phyloP scores from a whole-genome alignment of 148 eudicot genomes.

The Fallopia convolvulus region DNA sequence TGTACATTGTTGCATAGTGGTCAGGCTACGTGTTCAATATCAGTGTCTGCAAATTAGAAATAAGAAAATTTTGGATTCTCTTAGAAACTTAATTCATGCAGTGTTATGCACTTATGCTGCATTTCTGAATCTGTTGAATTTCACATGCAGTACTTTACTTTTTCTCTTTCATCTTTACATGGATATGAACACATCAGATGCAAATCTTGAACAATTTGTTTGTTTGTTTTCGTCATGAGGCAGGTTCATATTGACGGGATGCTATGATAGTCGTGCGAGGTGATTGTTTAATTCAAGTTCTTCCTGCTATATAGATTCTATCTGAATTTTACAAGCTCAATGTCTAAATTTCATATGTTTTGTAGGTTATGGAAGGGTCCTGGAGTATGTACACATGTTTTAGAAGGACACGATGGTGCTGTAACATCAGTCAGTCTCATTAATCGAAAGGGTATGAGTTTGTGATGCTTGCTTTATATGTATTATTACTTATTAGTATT shows the following conservation, averaged over 20 bases:
- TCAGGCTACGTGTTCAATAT: not conserved
- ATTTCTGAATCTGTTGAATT: not conserved
- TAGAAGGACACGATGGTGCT: conserved; percentile 75
- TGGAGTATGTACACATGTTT: conserved; percentile 62
- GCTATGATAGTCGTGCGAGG: conserved; percentile 90
- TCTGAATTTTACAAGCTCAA: not conserved
- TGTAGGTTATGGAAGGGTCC: conserved; percentile 74
- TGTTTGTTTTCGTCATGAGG: not conserved
- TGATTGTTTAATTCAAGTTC: conserved; percentile 19
- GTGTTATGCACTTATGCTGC: not conserved
- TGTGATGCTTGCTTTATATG: not conserved
- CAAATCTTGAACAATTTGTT: not conserved
- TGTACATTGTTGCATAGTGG: not conserved
- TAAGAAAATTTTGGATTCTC: not conserved
- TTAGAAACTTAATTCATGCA: not conserved
- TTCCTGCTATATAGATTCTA: not conserved
- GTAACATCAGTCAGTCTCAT: conserved; percentile 58
- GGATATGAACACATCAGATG: not conserved
- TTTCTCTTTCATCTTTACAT: not conserved
- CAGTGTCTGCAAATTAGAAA: not conserved
- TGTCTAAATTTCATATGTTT: conserved; percentile 6
- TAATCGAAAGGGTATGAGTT: conserved; percentile 41
- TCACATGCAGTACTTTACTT: not conserved
- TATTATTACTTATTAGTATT: not conserved
- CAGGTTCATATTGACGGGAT: conserved; percentile 87